Evolutionary conservation across 2,329 filamentous ascomycete genomes (phyloP).

Genomic region (Paraconiothyrium sp.): DNA sequence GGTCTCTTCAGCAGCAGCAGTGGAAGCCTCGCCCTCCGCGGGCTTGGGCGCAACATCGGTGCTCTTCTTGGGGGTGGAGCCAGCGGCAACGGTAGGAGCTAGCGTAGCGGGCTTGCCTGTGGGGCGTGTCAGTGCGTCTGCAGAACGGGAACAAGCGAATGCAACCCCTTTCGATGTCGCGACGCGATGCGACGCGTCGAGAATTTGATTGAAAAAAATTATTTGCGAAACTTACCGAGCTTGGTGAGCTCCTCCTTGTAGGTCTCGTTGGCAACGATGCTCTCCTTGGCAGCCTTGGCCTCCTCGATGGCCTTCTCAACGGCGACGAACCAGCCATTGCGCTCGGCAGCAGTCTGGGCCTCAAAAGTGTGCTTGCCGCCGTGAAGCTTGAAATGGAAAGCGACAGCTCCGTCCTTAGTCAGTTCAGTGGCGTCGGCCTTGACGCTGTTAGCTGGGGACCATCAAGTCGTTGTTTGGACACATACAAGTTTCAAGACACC

Average conservation of each 20-base stretch:
- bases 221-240: conserved; percentile 61
- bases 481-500: conserved; percentile 88
- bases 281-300: conserved; percentile 81
- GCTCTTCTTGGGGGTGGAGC: conserved; percentile 58
- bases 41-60: conserved; percentile 55
- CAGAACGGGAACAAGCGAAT: conserved; percentile 46
- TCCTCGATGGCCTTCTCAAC: conserved; percentile 84
- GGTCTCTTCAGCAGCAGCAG: conserved; percentile 27
- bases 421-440: conserved; percentile 76
- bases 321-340: conserved; percentile 90
- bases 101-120: conserved; percentile 52
- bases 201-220: conserved; percentile 6
- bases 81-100: conserved; percentile 53
- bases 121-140: conserved; percentile 46
- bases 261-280: conserved; percentile 78
- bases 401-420: conserved; percentile 76
- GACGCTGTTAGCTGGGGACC: conserved; percentile 41
- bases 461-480: conserved; percentile 17
- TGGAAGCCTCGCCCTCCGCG: conserved; percentile 38
- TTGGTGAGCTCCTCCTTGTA: conserved; percentile 89
- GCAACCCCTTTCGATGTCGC: conserved; percentile 26
- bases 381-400: conserved; percentile 86
- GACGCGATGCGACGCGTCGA: conserved; percentile 33
- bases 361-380: conserved; percentile 96
- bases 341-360: conserved; percentile 76